A percentile compares a stretch with the other conserved stretches of the same genome.
Conservation (phyloP, 2,329 filamentous ascomycete species). For the Penicillium sp. region DNA sequence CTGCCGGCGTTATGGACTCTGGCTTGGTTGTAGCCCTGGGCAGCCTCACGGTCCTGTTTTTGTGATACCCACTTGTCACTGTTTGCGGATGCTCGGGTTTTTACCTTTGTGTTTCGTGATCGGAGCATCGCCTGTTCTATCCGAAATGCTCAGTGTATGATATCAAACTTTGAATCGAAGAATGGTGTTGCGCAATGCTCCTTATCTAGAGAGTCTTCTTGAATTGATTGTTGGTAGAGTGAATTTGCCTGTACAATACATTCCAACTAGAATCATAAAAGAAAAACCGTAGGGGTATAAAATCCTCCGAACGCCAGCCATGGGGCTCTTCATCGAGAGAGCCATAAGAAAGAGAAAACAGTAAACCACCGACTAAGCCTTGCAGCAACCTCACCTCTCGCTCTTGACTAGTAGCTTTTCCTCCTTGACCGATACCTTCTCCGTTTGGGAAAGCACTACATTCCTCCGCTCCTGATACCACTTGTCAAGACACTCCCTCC, state of each 20-base stretch:
- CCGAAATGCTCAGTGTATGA: neutral
- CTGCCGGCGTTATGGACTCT: slow-evolving; percentile 91
- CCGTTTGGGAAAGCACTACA: slow-evolving; percentile 35
- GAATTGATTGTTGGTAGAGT: neutral
- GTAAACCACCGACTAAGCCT: neutral
- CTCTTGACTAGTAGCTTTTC: neutral
- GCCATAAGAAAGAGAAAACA: neutral
- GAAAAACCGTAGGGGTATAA: neutral
- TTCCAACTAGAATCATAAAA: neutral
- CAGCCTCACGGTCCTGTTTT: neutral
- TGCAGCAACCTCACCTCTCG: neutral
- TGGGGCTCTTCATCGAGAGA: neutral
- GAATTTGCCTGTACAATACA: neutral
- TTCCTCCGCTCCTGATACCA: slow-evolving; percentile 75
- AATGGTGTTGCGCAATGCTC: neutral
- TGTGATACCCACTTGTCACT: slow-evolving; percentile 26
- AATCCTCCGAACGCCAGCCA: slow-evolving; percentile 2
- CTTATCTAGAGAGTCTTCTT: neutral
- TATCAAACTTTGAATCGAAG: neutral
- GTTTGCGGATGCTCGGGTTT: neutral
- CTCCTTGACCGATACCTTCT: neutral
- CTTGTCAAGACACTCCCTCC: slow-evolving; percentile 73
- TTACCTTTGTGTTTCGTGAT: neutral
- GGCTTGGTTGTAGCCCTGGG: slow-evolving; percentile 76
- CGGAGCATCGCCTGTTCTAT: neutral